Conservation (phyloP, 192 early-diverging fungal genomes). For the Phlyctochytrium planicorne region DNA sequence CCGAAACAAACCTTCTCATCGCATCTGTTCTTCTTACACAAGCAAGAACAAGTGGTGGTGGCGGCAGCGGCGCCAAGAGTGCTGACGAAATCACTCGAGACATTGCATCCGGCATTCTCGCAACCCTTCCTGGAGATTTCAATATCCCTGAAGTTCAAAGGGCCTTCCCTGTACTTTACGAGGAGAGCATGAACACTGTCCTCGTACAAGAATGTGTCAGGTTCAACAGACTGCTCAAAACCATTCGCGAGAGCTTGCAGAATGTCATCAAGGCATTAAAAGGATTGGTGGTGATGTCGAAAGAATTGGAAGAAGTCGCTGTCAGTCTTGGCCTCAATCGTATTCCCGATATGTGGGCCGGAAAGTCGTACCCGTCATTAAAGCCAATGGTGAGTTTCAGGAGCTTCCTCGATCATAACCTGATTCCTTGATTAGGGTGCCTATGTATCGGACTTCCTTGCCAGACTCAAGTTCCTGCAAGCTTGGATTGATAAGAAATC, state of each 20-base stretch:
- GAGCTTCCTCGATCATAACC: background rate
- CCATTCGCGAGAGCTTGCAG: constrained; percentile 50
- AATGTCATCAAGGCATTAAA: constrained; percentile 63
- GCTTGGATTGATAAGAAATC: constrained; percentile 53
- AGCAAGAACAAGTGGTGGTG: constrained; percentile 34
- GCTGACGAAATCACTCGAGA: constrained; percentile 51
- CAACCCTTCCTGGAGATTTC: constrained; percentile 40
- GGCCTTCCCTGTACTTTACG: constrained; percentile 54
- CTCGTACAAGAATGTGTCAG: constrained; percentile 62
- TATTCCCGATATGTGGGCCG: constrained; percentile 62
- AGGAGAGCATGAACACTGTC: constrained; percentile 63
- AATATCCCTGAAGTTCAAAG: constrained; percentile 38
- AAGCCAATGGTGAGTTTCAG: constrained; percentile 60
- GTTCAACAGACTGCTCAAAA: constrained; percentile 56
- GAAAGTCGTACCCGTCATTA: constrained; percentile 57
- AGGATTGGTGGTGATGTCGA: constrained; percentile 63
- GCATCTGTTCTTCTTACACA: constrained; percentile 53
- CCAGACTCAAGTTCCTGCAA: constrained; percentile 54
- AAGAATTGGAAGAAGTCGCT: constrained; percentile 59
- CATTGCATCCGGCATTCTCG: constrained; percentile 52
- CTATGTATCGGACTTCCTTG: constrained; percentile 54
- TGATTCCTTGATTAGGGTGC: constrained; percentile 36
- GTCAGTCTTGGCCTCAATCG: constrained; percentile 51
- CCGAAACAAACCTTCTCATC: constrained; percentile 55
- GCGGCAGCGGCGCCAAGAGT: constrained; percentile 40